These are phyloP conservation scores for Phaeosphaeria sp. DNA, from an alignment of 2,329 filamentous ascomycete genomes.

Conservation along the genomic window DNA sequence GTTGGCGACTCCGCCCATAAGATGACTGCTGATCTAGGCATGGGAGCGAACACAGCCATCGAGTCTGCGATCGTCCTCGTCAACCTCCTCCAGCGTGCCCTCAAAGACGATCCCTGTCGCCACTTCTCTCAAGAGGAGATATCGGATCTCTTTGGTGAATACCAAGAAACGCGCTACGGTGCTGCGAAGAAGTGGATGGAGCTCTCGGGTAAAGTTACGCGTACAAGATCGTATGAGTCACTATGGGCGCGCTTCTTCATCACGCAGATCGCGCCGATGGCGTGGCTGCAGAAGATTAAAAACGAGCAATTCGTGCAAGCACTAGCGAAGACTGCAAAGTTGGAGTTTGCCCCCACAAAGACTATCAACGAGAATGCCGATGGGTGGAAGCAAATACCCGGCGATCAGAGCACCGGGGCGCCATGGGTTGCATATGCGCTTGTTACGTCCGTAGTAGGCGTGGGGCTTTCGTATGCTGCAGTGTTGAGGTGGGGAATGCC, in stretches of 20 bases:
- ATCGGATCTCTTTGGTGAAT: slow-evolving; percentile 14
- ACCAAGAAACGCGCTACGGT: slow-evolving; percentile 13
- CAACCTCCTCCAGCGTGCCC: slow-evolving; percentile 18
- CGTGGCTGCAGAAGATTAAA: slow-evolving; percentile 4
- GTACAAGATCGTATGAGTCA: slow-evolving; percentile 16
- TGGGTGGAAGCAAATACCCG: slow-evolving; percentile 11
- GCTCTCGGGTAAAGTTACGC: slow-evolving; percentile 13
- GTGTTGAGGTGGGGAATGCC: background rate
- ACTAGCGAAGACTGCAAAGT: slow-evolving; percentile 13
- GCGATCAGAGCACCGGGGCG: background rate
- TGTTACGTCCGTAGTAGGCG: slow-evolving; percentile 4
- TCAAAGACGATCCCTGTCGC: background rate
- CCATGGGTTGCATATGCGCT: slow-evolving; percentile 11
- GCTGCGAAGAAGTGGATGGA: slow-evolving; percentile 15
- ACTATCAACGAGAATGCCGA: slow-evolving; percentile 20
- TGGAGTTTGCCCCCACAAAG: slow-evolving; percentile 17
- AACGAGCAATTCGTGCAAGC: slow-evolving; percentile 2
- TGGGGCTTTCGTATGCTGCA: slow-evolving; percentile 6
- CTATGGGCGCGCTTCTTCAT: slow-evolving; percentile 12
- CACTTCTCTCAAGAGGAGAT: slow-evolving; percentile 11
- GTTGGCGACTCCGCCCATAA: slow-evolving; percentile 54
- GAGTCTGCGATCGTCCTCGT: slow-evolving; percentile 24
- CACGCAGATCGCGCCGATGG: slow-evolving; percentile 5
- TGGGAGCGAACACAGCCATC: slow-evolving; percentile 28
- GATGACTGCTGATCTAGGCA: slow-evolving; percentile 27